A percentile compares a stretch with the other conserved stretches of the same genome.
These are phyloP conservation scores for Podospora didyma DNA, from an alignment of 495 filamentous ascomycete genomes.

Conservation along the genomic window DNA sequence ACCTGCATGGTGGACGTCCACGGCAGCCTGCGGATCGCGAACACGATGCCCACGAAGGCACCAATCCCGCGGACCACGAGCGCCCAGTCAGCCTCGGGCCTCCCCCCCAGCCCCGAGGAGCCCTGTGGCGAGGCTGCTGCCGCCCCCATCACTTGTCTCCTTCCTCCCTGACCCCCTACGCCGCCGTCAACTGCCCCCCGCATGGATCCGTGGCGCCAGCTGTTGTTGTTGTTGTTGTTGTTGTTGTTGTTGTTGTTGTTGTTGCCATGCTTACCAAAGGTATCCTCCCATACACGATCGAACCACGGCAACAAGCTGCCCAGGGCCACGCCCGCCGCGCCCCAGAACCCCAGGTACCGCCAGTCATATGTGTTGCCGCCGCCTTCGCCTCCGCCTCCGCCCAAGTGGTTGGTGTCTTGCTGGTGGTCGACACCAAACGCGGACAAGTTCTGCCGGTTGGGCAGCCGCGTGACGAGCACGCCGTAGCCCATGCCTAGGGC, in stretches of 20 bases:
- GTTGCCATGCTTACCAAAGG: constrained; percentile 21
- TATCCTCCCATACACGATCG: constrained; percentile 58
- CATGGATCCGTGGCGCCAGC: no score
- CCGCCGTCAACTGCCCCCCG: no score
- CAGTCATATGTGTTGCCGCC: no score
- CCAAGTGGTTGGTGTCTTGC: constrained; percentile 13
- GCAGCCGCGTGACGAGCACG: constrained; percentile 73
- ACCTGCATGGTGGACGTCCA: constrained; percentile 95
- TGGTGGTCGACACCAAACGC: background rate
- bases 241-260: constrained; percentile 10
- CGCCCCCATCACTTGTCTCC: no score
- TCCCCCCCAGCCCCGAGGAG: constrained; percentile 7
- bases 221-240: constrained; percentile 10
- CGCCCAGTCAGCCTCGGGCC: constrained; percentile 62
- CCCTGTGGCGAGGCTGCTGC: background rate
- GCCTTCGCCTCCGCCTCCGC: no score
- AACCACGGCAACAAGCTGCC: constrained; percentile 83
- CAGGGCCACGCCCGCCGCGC: constrained; percentile 66
- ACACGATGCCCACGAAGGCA: constrained; percentile 92
- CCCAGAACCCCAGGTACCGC: constrained; percentile 77
- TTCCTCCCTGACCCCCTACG: no score
- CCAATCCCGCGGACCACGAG: constrained; percentile 82
- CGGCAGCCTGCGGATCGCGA: constrained; percentile 87
- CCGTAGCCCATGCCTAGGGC: constrained; percentile 81
- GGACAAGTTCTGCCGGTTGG: constrained; percentile 10